phyloP scores from a whole-genome alignment of 345 rosid species.

The Alliaria petiolata region DNA sequence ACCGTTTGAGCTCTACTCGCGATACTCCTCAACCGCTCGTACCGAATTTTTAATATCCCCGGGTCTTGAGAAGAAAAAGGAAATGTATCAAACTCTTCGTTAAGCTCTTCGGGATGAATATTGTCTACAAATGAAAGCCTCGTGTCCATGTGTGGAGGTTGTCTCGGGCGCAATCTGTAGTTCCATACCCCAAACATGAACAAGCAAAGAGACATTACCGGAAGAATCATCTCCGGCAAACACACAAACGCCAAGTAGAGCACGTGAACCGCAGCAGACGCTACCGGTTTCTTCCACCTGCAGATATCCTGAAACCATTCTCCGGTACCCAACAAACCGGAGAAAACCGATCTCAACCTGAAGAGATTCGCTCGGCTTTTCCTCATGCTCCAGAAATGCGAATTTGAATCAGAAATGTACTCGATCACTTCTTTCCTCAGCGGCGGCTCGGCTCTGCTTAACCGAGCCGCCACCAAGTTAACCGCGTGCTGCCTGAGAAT shows the following conservation, averaged over 20 bases:
- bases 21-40: constrained; percentile 76
- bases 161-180: constrained; percentile 62
- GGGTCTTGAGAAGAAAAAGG: constrained; percentile 51
- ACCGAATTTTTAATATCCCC: constrained; percentile 54
- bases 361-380: constrained; percentile 90
- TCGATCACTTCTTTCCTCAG: constrained; percentile 79
- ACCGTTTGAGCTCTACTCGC: constrained; percentile 84
- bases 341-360: constrained; percentile 60
- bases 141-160: constrained; percentile 94
- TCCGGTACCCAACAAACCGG: constrained; percentile 54
- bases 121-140: constrained; percentile 69
- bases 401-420: constrained; percentile 76
- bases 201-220: constrained; percentile 70
- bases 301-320: constrained; percentile 85
- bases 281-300: constrained; percentile 75
- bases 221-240: constrained; percentile 77
- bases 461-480: constrained; percentile 68
- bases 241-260: constrained; percentile 61
- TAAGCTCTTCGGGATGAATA: constrained; percentile 75
- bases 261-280: constrained; percentile 57
- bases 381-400: constrained; percentile 98
- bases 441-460: constrained; percentile 87
- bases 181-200: constrained; percentile 81
- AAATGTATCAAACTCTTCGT: constrained; percentile 83
- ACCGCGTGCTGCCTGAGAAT: constrained; percentile 74